These are phyloP conservation scores for Heterobasidion parviporum DNA, from an alignment of 1,284 basidiomycete species.

Conservation along the genomic window DNA sequence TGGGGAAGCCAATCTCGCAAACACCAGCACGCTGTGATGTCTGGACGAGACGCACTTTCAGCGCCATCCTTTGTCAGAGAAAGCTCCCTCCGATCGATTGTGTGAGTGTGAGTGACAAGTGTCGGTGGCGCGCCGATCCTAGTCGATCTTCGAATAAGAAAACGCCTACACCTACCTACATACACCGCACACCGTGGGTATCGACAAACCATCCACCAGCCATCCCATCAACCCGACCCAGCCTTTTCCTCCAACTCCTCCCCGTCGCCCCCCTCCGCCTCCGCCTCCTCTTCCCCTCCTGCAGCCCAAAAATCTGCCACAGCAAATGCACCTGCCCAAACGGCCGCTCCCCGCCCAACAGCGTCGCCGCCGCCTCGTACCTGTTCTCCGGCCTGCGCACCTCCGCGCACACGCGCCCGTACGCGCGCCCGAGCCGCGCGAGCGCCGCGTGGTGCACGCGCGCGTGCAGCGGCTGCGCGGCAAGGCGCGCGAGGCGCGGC, in stretches of 20 bases:
- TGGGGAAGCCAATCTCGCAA: too few relatives aligned
- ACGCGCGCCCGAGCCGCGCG: conserved; percentile 57
- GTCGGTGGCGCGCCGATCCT: too few relatives aligned
- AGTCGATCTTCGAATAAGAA: too few relatives aligned
- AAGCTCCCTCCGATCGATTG: too few relatives aligned
- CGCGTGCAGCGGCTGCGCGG: conserved; percentile 50
- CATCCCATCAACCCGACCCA: neutral
- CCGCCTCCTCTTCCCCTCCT: conserved; percentile 31
- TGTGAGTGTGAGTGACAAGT: too few relatives aligned
- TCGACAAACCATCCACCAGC: neutral
- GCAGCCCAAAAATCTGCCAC: conserved; percentile 69
- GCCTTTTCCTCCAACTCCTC: neutral
- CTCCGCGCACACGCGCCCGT: conserved; percentile 63
- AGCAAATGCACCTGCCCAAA: conserved; percentile 69
- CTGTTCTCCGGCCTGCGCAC: conserved; percentile 68
- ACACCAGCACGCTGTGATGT: too few relatives aligned
- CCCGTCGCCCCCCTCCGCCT: neutral
- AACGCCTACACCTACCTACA: too few relatives aligned
- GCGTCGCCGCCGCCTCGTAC: conserved; percentile 85
- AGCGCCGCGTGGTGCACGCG: conserved; percentile 73
- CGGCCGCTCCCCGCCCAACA: conserved; percentile 76
- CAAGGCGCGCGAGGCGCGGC: conserved; percentile 67
- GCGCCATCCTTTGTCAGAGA: too few relatives aligned
- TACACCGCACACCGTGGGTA: neutral
- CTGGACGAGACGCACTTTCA: too few relatives aligned